These are phyloP conservation scores for Funneliformis mosseae DNA, from an alignment of 192 early-diverging fungal species.

Conservation along the genomic window DNA sequence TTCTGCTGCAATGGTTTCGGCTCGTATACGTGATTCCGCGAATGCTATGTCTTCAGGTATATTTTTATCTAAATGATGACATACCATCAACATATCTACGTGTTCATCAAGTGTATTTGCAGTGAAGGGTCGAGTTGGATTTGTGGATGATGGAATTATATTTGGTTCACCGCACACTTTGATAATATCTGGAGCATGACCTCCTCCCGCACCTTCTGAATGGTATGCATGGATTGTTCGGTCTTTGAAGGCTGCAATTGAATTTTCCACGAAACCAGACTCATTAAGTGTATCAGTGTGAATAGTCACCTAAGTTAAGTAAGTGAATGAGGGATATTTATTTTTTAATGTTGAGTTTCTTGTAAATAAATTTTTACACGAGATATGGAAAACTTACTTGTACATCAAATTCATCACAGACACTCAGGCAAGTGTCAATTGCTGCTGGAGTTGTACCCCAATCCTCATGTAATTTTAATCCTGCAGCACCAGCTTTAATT, in stretches of 20 bases:
- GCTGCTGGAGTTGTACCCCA: conserved; percentile 95
- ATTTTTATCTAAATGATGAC: conserved; percentile 91
- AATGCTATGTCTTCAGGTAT: conserved; percentile 97
- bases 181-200: conserved; percentile 88
- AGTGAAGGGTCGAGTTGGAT: conserved; percentile 95
- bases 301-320: conserved; percentile 68
- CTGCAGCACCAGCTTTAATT: conserved; percentile 82
- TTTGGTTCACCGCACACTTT: conserved; percentile 76
- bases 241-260: conserved; percentile 85
- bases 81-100: conserved; percentile 98
- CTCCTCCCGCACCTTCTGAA: conserved; percentile 95
- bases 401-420: conserved; percentile 88
- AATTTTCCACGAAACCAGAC: conserved; percentile 92
- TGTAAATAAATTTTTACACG: not conserved
- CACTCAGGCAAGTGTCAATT: conserved; percentile 84
- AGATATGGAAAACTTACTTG: conserved; percentile 46
- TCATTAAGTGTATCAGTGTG: conserved; percentile 99
- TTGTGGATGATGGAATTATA: conserved; percentile 93
- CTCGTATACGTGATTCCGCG: conserved; percentile 94
- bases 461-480: conserved; percentile 94
- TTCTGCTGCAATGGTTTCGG: conserved; percentile 96
- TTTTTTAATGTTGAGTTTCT: not conserved
- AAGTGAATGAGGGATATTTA: not conserved
- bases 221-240: conserved; percentile 97
- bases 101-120: conserved; percentile 97